Conservation (phyloP, 352 stramenopile genomes). For the Globisporangium heterothallicum region DNA sequence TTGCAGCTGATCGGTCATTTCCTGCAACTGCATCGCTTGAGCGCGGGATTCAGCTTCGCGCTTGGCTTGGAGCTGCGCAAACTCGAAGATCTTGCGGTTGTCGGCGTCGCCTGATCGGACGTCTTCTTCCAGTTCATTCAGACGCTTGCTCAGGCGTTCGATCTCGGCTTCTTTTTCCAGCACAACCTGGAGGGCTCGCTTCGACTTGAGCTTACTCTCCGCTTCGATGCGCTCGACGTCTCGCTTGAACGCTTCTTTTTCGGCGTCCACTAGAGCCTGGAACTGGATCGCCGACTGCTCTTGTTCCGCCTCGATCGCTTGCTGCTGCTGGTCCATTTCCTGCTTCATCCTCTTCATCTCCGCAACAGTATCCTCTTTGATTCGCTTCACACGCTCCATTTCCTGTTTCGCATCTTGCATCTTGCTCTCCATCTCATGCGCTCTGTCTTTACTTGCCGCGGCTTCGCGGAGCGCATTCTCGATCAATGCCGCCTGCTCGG, state of each 20-base stretch:
- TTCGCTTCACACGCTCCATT: conserved; percentile 39
- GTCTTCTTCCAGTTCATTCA: conserved; percentile 77
- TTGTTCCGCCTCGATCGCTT: conserved; percentile 8
- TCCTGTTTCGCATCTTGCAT: conserved; percentile 50
- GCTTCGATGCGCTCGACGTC: conserved; percentile 65
- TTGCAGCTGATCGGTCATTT: conserved; percentile 39
- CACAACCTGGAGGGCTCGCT: conserved; percentile 74
- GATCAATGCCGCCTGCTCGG: conserved; percentile 70
- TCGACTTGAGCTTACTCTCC: conserved; percentile 83
- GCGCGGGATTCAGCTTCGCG: conserved; percentile 61
- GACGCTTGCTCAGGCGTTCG: conserved; percentile 37
- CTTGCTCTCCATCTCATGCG: conserved; percentile 47
- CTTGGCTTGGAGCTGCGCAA: conserved; percentile 80
- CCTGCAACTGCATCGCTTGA: conserved; percentile 50
- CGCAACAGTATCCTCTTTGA: conserved; percentile 42
- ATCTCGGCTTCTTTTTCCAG: conserved; percentile 80
- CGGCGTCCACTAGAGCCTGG: conserved; percentile 23
- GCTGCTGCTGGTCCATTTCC: conserved; percentile 31
- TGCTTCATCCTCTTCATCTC: conserved; percentile 39
- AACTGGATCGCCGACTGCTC: conserved; percentile 12
- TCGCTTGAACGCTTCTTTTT: conserved; percentile 39
- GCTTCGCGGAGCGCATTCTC: conserved; percentile 63
- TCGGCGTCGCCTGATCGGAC: conserved; percentile 78
- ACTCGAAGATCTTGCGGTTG: conserved; percentile 85
- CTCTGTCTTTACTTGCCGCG: conserved; percentile 27